Conservation (phyloP, 2,329 filamentous ascomycete genomes). For the Phialocephala subalpina region DNA sequence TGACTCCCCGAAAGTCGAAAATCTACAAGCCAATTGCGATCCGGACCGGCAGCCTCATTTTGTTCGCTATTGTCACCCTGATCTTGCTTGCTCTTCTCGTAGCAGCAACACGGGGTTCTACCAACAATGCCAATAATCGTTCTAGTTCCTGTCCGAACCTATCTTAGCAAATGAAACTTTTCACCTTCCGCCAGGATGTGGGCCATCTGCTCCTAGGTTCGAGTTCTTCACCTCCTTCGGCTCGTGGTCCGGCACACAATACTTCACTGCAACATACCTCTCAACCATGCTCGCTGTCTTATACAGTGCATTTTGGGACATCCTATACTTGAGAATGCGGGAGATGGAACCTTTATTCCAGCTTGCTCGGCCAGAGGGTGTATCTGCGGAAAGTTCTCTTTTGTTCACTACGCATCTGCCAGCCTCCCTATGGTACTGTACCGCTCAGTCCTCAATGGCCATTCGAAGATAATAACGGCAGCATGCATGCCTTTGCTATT, state of each 20-base stretch:
- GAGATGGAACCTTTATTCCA: slow-evolving; percentile 19
- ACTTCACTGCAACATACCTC: slow-evolving; percentile 17
- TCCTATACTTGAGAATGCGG: slow-evolving; percentile 14
- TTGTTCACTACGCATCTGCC: slow-evolving; percentile 8
- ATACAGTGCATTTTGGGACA: slow-evolving; percentile 17
- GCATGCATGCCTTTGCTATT: slow-evolving; percentile 4
- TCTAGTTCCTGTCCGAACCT: too few species aligned
- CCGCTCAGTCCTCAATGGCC: slow-evolving; percentile 3
- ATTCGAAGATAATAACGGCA: slow-evolving; percentile 8
- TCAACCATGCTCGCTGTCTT: slow-evolving; percentile 22
- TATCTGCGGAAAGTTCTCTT: slow-evolving; percentile 7
- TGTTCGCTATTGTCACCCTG: neutral
- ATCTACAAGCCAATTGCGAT: neutral
- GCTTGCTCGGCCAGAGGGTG: slow-evolving; percentile 9
- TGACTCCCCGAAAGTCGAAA: neutral
- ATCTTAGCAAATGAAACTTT: too few species aligned
- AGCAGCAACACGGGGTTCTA: neutral
- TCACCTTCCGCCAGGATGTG: too few species aligned
- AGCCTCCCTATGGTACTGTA: neutral
- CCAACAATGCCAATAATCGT: too few species aligned
- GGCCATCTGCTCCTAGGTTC: too few species aligned
- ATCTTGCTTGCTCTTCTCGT: neutral
- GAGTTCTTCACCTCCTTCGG: neutral
- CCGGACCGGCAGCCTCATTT: neutral
- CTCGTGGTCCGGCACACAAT: neutral